Base-by-base conservation (phyloP, 495 filamentous ascomycete genomes). In the Gamarada debralockiae region DNA sequence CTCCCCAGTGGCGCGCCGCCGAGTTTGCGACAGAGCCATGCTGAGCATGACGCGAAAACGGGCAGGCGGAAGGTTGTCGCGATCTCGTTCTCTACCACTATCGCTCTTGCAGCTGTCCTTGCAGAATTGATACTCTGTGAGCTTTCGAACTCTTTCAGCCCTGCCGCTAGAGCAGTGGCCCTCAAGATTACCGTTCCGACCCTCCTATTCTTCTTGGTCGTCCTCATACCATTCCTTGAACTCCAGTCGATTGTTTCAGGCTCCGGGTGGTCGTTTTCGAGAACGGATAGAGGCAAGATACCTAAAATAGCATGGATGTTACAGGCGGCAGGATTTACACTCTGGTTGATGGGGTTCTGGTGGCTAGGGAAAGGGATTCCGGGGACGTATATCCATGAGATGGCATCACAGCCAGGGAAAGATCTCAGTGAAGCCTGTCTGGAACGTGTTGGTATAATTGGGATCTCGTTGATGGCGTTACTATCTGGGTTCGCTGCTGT, bases 401-500 rank as follows among this genome's bases (percentile, higher is more conserved):
- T 57, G 48, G 54, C 56, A 9, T 52, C 48, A 8, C 45, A 65
- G 38, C 47, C 60, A 51, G 70, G 64, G 3, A 70, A 81, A 55
- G 73, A 71, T 33, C 63, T 91, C 51, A 80, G 75, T 46, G 80
- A 90, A 62, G 87, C 83, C 21, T 89, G 86, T 68, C 71, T 92
- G 38, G 86, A 89, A 65, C 71, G 88, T 31, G 82, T 93, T 15
- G 88, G 86, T 14, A 80, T 92, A 27, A 86, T 91, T 60, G 89
- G 89, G 12, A 86, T 92, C 25, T 85, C 82, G 46, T 70, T 90
- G 27, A 92, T 93, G 89, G 87, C 88, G 8, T 71, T 88, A 18
- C 71, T 93, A 27, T 86, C 88, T 17, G 89, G 89, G 10, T 93
- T 92, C 61, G 89, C 88, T 20, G 86, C 85, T 20, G 83, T 93